These are phyloP conservation scores for Aquilaria agallochum DNA, from an alignment of 441 rosid species.

Conservation along the genomic window DNA sequence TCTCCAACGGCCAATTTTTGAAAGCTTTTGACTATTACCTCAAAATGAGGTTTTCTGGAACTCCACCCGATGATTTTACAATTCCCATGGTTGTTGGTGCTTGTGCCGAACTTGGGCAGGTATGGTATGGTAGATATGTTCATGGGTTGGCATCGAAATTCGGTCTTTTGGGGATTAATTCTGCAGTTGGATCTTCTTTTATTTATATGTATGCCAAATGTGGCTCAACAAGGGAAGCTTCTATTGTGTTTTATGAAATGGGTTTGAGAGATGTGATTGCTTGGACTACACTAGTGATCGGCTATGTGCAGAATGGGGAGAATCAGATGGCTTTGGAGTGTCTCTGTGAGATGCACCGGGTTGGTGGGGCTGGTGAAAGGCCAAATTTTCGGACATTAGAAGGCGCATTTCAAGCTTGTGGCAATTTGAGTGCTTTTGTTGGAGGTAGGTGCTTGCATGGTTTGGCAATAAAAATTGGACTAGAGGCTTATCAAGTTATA, in stretches of 20 bases:
- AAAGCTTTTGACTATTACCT: constrained; percentile 35
- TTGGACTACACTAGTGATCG: constrained; percentile 56
- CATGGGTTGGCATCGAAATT: constrained; percentile 47
- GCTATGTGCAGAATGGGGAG: constrained; percentile 55
- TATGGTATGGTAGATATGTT: constrained; percentile 28
- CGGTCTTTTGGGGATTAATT: constrained; percentile 32
- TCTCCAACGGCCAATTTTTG: constrained; percentile 40
- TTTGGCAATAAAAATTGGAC: constrained; percentile 42
- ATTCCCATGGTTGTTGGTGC: constrained; percentile 57
- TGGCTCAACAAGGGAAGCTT: constrained; percentile 34
- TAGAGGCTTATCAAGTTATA: constrained; percentile 27
- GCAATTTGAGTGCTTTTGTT: constrained; percentile 33
- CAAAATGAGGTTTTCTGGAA: constrained; percentile 32
- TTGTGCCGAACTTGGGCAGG: constrained; percentile 49
- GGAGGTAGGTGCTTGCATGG: constrained; percentile 57
- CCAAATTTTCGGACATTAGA: constrained; percentile 54
- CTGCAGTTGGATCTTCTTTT: constrained; percentile 53
- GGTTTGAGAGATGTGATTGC: constrained; percentile 50
- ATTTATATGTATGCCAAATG: constrained; percentile 48
- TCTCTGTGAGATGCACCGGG: constrained; percentile 39
- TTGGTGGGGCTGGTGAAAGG: constrained; percentile 30
- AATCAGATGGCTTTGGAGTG: constrained; percentile 41
- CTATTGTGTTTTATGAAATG: constrained; percentile 52
- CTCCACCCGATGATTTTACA: constrained; percentile 40
- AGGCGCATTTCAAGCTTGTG: constrained; percentile 58